Percentiles rank a stretch among this genome's conserved stretches.
phyloP scores from a whole-genome alignment of 2,329 filamentous ascomycete species.

The Gaeumannomyces sp. region DNA sequence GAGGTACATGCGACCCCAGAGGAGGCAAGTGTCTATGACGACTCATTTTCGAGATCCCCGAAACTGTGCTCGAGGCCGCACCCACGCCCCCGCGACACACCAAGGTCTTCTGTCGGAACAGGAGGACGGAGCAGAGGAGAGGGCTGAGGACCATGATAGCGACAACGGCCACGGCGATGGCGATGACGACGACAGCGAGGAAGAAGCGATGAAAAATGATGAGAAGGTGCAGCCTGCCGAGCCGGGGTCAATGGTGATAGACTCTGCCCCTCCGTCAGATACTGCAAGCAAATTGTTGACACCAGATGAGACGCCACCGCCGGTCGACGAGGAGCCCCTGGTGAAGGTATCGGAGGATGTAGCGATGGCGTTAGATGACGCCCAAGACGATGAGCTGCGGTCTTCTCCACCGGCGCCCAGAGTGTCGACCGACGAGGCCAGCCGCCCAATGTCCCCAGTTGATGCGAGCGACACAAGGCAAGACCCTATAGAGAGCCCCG shows the following conservation, averaged over 20 bases:
- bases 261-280: slow-evolving; percentile 30
- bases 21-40: slow-evolving; percentile 37
- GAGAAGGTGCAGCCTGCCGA: slow-evolving; percentile 13
- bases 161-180: not conserved
- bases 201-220: slow-evolving; percentile 13
- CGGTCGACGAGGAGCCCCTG: slow-evolving; percentile 14
- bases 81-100: slow-evolving; percentile 24
- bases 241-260: slow-evolving; percentile 18
- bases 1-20: slow-evolving; percentile 16
- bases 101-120: slow-evolving; percentile 11
- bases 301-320: slow-evolving; percentile 45
- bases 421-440: slow-evolving; percentile 1
- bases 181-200: not conserved
- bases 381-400: not conserved
- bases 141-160: not conserved
- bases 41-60: slow-evolving; percentile 52
- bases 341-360: slow-evolving; percentile 7
- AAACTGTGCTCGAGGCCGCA: slow-evolving; percentile 42
- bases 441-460: not conserved
- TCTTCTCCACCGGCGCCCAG: slow-evolving; percentile 10
- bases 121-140: slow-evolving; percentile 11
- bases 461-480: not conserved
- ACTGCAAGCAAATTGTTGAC: slow-evolving; percentile 41
- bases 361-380: not conserved
- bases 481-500: not conserved